phyloP scores from a whole-genome alignment of 2,329 filamentous ascomycete genomes.

The Monosporascus sp. region DNA sequence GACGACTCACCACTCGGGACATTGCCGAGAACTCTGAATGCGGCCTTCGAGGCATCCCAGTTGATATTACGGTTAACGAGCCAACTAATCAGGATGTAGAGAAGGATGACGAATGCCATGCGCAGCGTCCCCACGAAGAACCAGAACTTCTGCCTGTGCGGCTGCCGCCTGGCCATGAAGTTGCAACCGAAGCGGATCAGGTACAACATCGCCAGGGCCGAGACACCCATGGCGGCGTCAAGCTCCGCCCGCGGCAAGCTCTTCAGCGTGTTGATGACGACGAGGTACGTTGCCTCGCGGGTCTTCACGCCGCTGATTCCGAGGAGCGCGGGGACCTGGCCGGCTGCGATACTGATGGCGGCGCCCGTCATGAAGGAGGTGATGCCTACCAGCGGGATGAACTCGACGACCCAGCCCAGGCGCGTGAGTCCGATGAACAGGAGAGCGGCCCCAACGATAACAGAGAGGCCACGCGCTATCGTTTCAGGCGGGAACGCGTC shows the following conservation, averaged over 20 bases:
- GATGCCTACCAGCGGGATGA: conserved; percentile 47
- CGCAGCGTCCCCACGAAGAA: conserved; percentile 76
- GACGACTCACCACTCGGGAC: conserved; percentile 59
- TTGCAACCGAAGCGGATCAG: conserved; percentile 58
- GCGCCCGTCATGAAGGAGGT: conserved; percentile 51
- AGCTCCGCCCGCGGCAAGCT: conserved; percentile 44
- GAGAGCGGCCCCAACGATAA: conserved; percentile 45
- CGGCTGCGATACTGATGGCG: conserved; percentile 43
- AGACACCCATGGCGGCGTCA: conserved; percentile 70
- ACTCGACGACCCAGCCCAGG: conserved; percentile 48
- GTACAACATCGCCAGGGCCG: conserved; percentile 63
- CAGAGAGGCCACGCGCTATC: conserved; percentile 41
- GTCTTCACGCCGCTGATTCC: conserved; percentile 47
- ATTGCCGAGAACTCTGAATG: conserved; percentile 58
- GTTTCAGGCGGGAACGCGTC: conserved; percentile 30
- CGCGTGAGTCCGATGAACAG: conserved; percentile 43
- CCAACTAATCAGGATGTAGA: conserved; percentile 74
- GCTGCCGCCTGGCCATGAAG: conserved; percentile 59
- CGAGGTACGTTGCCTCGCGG: conserved; percentile 39
- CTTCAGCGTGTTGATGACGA: conserved; percentile 47
- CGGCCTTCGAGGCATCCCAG: conserved; percentile 39
- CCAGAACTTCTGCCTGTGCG: conserved; percentile 61
- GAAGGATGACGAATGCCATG: conserved; percentile 72
- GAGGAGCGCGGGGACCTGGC: conserved; percentile 45
- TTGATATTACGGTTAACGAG: conserved; percentile 58